Percentiles rank a stretch among this genome's conserved stretches.
Conservation (phyloP, 1,284 basidiomycete species). For the Irpex sp. region DNA sequence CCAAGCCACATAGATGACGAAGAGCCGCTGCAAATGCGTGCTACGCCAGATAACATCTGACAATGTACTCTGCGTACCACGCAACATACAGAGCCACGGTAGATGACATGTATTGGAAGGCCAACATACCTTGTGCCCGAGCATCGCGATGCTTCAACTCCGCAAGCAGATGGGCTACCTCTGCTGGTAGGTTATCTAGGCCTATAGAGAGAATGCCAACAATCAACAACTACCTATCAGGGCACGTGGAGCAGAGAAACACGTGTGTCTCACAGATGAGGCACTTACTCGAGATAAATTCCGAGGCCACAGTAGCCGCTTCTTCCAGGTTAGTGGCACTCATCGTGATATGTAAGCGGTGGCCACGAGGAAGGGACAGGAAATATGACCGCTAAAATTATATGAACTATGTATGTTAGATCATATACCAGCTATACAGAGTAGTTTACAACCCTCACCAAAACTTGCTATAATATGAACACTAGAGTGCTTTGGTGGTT, state of each 20-base stretch:
- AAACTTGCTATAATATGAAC: background rate
- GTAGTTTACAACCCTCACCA: no score
- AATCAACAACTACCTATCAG: background rate
- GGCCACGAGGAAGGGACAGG: background rate
- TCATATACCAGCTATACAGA: no score
- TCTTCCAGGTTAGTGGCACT: constrained; percentile 51
- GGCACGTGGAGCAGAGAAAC: background rate
- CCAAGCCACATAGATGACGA: background rate
- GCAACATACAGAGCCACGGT: background rate
- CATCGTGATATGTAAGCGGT: constrained; percentile 13
- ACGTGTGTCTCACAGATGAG: background rate
- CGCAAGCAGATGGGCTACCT: constrained; percentile 66
- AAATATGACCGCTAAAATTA: background rate
- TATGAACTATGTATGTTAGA: background rate
- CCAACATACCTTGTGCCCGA: constrained; percentile 28
- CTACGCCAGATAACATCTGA: background rate
- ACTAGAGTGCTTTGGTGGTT: background rate
- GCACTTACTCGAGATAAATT: constrained; percentile 65
- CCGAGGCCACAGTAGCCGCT: constrained; percentile 64
- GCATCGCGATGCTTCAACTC: constrained; percentile 66
- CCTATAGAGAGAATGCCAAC: constrained; percentile 35
- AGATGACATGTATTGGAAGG: background rate
- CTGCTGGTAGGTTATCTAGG: constrained; percentile 73
- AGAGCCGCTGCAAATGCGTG: background rate
- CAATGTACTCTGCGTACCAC: background rate